Evolutionary conservation across 2,329 filamentous ascomycete genomes (phyloP).

Genomic region (Hansfordia pulvinata): DNA sequence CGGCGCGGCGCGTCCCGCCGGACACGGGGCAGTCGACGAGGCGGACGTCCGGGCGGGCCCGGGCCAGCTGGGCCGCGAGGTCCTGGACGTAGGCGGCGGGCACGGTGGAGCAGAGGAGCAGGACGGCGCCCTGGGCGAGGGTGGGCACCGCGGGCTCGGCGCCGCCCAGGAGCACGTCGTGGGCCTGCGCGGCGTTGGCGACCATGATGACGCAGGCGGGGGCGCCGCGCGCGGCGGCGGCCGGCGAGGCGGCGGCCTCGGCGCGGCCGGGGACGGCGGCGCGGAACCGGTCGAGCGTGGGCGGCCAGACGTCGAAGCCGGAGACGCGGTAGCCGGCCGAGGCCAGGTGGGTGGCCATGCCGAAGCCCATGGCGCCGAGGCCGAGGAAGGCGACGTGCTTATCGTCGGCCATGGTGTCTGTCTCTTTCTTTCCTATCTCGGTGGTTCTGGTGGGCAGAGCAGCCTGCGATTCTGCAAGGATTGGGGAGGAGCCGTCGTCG

Average conservation of each 20-base stretch:
- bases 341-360: constrained; percentile 65
- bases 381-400: constrained; percentile 51
- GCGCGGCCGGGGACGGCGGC: constrained; percentile 53
- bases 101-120: constrained; percentile 60
- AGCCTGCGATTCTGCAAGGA: too few species aligned
- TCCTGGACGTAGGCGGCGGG: constrained; percentile 50
- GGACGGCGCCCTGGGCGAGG: constrained; percentile 41
- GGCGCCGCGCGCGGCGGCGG: constrained; percentile 45
- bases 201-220: constrained; percentile 62
- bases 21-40: constrained; percentile 64
- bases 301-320: constrained; percentile 58
- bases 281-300: constrained; percentile 52
- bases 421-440: neutral
- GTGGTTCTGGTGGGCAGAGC: too few species aligned
- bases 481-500: too few species aligned
- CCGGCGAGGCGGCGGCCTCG: constrained; percentile 40
- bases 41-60: constrained; percentile 46
- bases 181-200: constrained; percentile 56
- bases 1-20: constrained; percentile 54
- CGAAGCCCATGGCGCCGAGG: constrained; percentile 71
- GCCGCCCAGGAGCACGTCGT: constrained; percentile 48
- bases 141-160: constrained; percentile 31
- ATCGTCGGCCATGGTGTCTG: constrained; percentile 17
- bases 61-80: constrained; percentile 41
- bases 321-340: constrained; percentile 52